Evolutionary conservation across 164 flowering plant genomes (phyloP).

Genomic region (Vitis rupestris): DNA sequence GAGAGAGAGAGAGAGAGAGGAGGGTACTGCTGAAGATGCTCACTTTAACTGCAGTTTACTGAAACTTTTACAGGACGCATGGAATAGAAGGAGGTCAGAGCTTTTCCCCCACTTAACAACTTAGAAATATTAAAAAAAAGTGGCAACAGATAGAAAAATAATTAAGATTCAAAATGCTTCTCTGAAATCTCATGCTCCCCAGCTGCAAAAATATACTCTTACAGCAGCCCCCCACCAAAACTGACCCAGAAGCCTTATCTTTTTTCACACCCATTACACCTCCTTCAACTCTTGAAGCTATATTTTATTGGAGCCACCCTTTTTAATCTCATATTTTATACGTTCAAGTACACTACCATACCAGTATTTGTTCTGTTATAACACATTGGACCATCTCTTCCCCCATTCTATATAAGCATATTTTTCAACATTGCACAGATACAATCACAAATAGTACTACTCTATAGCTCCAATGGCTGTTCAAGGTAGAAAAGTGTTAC

Average conservation of each 20-base stretch:
- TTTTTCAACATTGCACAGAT: conserved; percentile 12
- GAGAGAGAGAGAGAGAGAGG: conserved; percentile 21
- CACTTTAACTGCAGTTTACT: conserved; percentile 14
- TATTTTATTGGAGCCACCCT: conserved; percentile 5
- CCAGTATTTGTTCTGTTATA: conserved; percentile 7
- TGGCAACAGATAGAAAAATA: conserved; percentile 5
- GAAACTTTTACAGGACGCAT: conserved; percentile 50
- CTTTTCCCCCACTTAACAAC: conserved; percentile 29
- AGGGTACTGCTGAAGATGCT: not conserved
- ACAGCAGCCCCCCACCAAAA: conserved; percentile 40
- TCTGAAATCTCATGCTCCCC: conserved; percentile 64
- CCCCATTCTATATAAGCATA: conserved; percentile 26
- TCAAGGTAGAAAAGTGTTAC: conserved; percentile 13
- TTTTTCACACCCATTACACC: conserved; percentile 35
- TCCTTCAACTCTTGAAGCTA: conserved; percentile 20
- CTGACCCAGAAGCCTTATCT: conserved; percentile 53
- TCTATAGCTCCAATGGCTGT: conserved; percentile 8
- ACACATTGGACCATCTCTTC: conserved; percentile 23
- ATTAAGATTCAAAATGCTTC: conserved; percentile 24
- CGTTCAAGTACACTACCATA: conserved; percentile 8
- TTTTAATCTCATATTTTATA: not conserved
- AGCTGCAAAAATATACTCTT: conserved; percentile 45
- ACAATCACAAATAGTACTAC: not conserved
- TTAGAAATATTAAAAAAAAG: not conserved
- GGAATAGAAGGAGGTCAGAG: conserved; percentile 48